A percentile compares a stretch with the other conserved stretches of the same genome.
Conservation (phyloP, 495 filamentous ascomycete genomes). For the Penicillium lagena region DNA sequence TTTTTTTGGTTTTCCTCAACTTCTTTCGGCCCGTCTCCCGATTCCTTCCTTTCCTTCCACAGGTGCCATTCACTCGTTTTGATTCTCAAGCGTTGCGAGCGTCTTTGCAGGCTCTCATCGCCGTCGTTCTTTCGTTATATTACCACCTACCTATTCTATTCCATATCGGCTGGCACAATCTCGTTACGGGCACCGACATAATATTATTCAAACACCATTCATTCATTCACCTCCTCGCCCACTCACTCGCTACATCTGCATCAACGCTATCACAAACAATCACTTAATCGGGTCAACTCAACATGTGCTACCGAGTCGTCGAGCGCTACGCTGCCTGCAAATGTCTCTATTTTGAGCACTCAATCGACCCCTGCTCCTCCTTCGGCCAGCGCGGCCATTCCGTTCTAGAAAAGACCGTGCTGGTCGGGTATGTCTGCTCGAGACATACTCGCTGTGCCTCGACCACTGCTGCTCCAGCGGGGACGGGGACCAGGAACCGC, state of each 20-base stretch:
- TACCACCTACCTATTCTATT: no score
- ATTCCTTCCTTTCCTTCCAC: no score
- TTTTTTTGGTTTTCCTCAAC: no score
- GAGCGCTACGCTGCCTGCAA: constrained; percentile 75
- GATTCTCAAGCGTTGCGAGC: no score
- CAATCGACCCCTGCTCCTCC: constrained; percentile 65
- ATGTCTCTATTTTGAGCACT: constrained; percentile 76
- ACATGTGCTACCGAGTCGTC: constrained; percentile 63
- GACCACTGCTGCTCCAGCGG: not conserved
- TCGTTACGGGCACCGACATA: no score
- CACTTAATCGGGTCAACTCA: no score
- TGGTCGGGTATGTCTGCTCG: constrained; percentile 74
- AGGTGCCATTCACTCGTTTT: no score
- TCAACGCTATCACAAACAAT: constrained; percentile 23
- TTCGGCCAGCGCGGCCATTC: constrained; percentile 66
- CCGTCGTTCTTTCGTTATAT: no score
- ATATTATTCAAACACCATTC: no score
- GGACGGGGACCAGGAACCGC: constrained; percentile 5
- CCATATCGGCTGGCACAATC: no score
- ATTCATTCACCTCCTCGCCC: constrained; percentile 1
- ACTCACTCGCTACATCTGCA: not conserved
- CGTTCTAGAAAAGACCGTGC: constrained; percentile 65
- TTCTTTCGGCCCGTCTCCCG: no score
- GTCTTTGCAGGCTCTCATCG: no score
- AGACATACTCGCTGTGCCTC: constrained; percentile 31